A percentile compares a stretch with the other conserved stretches of the same genome.
These are phyloP conservation scores for Penicillium corylophilum DNA, from an alignment of 2,329 filamentous ascomycete genomes.

Conservation along the genomic window DNA sequence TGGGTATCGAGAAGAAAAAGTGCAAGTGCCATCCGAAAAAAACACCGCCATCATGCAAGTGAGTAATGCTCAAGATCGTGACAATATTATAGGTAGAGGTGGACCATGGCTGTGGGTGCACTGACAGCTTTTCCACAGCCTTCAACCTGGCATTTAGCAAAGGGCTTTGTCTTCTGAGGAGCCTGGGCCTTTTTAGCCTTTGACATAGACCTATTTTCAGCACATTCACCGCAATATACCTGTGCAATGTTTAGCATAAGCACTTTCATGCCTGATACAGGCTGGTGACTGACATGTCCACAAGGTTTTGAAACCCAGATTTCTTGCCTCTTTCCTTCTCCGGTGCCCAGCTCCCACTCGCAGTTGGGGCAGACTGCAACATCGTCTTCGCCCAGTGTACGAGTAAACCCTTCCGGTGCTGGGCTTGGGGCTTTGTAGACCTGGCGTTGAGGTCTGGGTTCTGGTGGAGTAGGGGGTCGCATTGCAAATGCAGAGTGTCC, in stretches of 20 bases:
- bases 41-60: constrained; percentile 24
- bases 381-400: constrained; percentile 69
- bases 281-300: constrained; percentile 70
- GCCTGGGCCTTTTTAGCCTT: constrained; percentile 32
- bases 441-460: constrained; percentile 18
- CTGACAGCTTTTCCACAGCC: constrained; percentile 44
- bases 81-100: constrained; percentile 45
- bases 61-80: constrained; percentile 2
- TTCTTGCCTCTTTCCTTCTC: constrained; percentile 70
- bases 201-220: constrained; percentile 39
- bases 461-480: not conserved
- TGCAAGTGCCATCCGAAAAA: constrained; percentile 7
- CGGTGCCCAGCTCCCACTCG: constrained; percentile 75
- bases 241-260: constrained; percentile 21
- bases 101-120: constrained; percentile 44
- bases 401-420: constrained; percentile 74
- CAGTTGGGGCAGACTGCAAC: constrained; percentile 84
- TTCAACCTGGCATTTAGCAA: constrained; percentile 45
- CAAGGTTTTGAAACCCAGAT: constrained; percentile 91
- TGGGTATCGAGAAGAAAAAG: constrained; percentile 22
- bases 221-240: constrained; percentile 52
- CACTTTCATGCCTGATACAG: not conserved
- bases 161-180: constrained; percentile 37
- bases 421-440: constrained; percentile 63
- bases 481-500: constrained; percentile 10